phyloP scores from a whole-genome alignment of 1,284 basidiomycete genomes.

The Leccinum solheimii region DNA sequence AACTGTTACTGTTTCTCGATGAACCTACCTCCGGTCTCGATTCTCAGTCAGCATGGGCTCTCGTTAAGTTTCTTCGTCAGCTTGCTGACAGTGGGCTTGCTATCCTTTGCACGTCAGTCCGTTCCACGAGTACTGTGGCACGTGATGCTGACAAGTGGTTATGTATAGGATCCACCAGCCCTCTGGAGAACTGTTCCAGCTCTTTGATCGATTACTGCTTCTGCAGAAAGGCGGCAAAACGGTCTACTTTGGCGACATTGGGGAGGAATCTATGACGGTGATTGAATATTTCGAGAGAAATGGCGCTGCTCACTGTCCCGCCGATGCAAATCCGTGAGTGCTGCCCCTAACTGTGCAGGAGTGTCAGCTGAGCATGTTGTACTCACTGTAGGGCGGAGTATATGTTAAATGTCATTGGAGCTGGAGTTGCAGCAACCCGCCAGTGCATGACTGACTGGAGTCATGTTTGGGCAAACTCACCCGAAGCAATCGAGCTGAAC shows the following conservation, averaged over 20 bases:
- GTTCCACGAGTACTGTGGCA: constrained; percentile 26
- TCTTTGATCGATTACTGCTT: constrained; percentile 61
- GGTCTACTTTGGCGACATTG: constrained; percentile 79
- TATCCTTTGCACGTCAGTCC: constrained; percentile 68
- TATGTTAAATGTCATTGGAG: constrained; percentile 69
- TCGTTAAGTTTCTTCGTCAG: constrained; percentile 73
- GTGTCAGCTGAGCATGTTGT: neutral
- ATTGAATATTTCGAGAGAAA: constrained; percentile 69
- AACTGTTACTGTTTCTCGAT: constrained; percentile 79
- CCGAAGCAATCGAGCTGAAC: constrained; percentile 36
- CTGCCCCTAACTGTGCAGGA: neutral
- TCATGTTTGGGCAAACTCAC: constrained; percentile 42
- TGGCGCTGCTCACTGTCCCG: constrained; percentile 48
- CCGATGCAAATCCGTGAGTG: constrained; percentile 43
- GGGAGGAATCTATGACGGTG: constrained; percentile 53
- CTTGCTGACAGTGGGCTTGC: constrained; percentile 77
- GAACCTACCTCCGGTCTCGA: constrained; percentile 87
- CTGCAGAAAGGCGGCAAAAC: constrained; percentile 70
- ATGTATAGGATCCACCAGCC: constrained; percentile 41
- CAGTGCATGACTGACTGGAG: constrained; percentile 42
- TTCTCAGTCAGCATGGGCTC: constrained; percentile 86
- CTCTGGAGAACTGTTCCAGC: constrained; percentile 66
- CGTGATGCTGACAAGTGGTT: neutral
- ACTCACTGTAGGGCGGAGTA: constrained; percentile 52
- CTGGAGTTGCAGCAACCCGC: constrained; percentile 51